Evolutionary conservation across 176 grass and related monocot genomes (phyloP).

Genomic region (Leersia perrieri): DNA sequence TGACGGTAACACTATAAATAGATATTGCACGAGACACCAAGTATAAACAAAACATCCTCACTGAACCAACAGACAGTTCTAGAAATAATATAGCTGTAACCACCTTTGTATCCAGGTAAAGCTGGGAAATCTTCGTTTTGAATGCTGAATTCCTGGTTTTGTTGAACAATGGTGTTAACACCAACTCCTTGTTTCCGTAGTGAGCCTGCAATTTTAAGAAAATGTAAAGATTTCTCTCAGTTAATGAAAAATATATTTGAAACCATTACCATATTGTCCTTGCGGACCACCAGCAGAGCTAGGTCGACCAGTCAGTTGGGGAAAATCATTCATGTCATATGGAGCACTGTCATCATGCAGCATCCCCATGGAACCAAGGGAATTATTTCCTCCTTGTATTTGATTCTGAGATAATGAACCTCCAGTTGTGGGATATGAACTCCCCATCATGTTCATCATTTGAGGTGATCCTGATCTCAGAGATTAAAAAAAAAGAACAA

Average conservation of each 20-base stretch:
- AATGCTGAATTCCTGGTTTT: constrained; percentile 95
- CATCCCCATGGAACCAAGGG: constrained; percentile 88
- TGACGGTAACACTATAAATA: constrained; percentile 25
- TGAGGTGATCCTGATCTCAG: constrained; percentile 56
- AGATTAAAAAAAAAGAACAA: constrained; percentile 22
- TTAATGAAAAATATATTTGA: background rate
- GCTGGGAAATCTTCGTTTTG: constrained; percentile 97
- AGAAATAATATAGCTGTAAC: constrained; percentile 40
- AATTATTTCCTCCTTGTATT: constrained; percentile 83
- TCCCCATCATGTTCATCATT: constrained; percentile 87
- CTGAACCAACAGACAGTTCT: constrained; percentile 35
- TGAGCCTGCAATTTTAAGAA: constrained; percentile 63
- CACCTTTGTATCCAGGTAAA: constrained; percentile 96
- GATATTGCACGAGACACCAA: constrained; percentile 27
- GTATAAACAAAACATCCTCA: constrained; percentile 19
- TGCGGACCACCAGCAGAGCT: constrained; percentile 87
- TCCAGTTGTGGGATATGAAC: constrained; percentile 73
- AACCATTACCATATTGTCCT: constrained; percentile 88
- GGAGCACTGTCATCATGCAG: constrained; percentile 79
- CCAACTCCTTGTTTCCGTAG: constrained; percentile 88
- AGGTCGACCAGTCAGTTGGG: constrained; percentile 86
- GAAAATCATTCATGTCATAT: constrained; percentile 99
- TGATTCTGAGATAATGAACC: constrained; percentile 81
- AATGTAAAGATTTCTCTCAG: constrained; percentile 1
- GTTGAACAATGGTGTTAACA: constrained; percentile 78